Evolutionary conservation across 176 grass and related monocot species (phyloP).

Genomic region (Hsuehochloa calcarea): DNA sequence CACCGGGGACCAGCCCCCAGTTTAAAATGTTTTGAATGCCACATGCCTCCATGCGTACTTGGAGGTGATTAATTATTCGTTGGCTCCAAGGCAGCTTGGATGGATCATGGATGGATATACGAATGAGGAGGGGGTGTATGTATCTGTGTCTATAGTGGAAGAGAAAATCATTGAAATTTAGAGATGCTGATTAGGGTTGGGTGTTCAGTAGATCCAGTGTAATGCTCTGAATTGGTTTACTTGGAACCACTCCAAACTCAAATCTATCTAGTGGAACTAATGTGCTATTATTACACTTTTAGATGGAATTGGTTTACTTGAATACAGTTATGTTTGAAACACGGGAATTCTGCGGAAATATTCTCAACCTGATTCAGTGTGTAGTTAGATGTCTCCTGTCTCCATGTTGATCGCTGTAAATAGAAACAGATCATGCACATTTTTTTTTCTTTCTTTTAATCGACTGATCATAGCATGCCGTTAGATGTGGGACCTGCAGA

Average conservation of each 20-base stretch:
- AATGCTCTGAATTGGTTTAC: background rate
- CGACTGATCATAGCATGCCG: slow-evolving; percentile 16
- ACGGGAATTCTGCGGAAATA: background rate
- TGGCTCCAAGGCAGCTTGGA: slow-evolving; percentile 18
- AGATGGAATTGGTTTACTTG: background rate
- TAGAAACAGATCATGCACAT: slow-evolving; percentile 13
- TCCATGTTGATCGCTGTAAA: background rate
- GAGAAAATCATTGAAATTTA: background rate
- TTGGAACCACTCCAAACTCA: background rate
- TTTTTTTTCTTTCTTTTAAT: slow-evolving; percentile 16
- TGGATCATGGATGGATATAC: slow-evolving; percentile 24
- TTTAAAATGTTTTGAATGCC: slow-evolving; percentile 51
- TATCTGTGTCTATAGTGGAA: background rate
- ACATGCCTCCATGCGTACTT: slow-evolving; percentile 55
- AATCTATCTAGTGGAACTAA: background rate
- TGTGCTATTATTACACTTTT: background rate
- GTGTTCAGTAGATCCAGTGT: background rate
- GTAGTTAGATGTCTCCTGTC: background rate
- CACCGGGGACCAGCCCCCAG: slow-evolving; percentile 15
- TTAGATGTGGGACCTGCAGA: slow-evolving; percentile 7
- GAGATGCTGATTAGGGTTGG: background rate
- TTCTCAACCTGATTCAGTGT: background rate
- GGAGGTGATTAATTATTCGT: slow-evolving; percentile 34
- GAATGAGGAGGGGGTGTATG: slow-evolving; percentile 1
- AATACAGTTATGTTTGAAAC: background rate